These are phyloP conservation scores for Ilyonectria destructans DNA, from an alignment of 2,329 filamentous ascomycete genomes.

Conservation along the genomic window DNA sequence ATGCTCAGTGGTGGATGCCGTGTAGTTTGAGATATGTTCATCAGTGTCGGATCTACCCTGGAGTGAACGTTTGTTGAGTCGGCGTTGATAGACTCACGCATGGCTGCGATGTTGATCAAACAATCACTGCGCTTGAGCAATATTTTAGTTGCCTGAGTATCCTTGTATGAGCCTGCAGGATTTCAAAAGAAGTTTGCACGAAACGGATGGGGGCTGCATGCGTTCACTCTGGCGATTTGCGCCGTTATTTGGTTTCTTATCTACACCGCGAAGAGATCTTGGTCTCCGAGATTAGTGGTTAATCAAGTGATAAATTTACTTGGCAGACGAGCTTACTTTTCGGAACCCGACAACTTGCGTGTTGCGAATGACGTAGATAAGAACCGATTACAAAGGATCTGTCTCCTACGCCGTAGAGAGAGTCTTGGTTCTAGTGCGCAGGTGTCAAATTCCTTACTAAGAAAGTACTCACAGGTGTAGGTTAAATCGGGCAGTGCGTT, in stretches of 20 bases:
- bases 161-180: background rate
- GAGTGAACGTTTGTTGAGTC: background rate
- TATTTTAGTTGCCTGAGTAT: background rate
- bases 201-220: background rate
- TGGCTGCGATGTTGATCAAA: background rate
- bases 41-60: background rate
- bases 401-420: too few species aligned
- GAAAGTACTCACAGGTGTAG: too few species aligned
- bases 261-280: background rate
- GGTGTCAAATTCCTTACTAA: too few species aligned
- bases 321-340: background rate
- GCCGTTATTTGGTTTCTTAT: background rate
- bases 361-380: too few species aligned
- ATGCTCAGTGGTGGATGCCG: background rate
- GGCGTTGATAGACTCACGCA: background rate
- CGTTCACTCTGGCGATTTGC: background rate
- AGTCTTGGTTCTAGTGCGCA: too few species aligned
- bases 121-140: slow-evolving; percentile 1
- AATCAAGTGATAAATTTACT: background rate
- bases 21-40: background rate
- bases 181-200: background rate
- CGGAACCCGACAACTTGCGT: background rate
- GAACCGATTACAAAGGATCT: too few species aligned
- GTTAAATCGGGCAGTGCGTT: too few species aligned
- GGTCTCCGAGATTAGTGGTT: background rate